Evolutionary conservation across 176 grass and related monocot genomes (phyloP), one percentile per base, ranked within the genome.

Genomic region (Juncus effusus): DNA sequence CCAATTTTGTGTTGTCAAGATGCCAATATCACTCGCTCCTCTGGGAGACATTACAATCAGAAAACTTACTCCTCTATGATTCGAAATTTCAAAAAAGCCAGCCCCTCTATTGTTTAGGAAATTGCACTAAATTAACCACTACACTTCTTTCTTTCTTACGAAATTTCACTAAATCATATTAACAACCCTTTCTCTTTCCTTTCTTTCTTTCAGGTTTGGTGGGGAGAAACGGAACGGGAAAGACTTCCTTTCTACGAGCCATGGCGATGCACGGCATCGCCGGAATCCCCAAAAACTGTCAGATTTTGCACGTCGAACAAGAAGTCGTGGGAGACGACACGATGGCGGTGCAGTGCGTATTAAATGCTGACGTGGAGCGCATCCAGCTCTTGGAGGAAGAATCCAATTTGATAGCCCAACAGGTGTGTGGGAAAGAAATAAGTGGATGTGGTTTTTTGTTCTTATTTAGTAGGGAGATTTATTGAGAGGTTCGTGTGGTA

Each of bases 251-350:
- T 51, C 81, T 96, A 28, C 88, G 93, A 75, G 81, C 87, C 51
- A 96, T 96, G 93, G 93, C 93, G 0, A 38, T 86, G 68, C 87
- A 96, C 85, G 81, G 77, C 40, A 91, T 96, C 76, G 93, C 91
- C 75, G 93, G 93, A 61, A 91, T 96, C 76, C 93, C 93, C n/a
- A 91, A 84, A 65, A 96, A 91, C 67, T 96, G 93, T 53, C 93
- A 96, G 64, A 96, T 96, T 85, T 88, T 96, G 69, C 93, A 96
- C 57, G 93, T 96, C 39, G 93, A 96, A 39, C 93, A 91, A 91
- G 93, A 96, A 79, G 93, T 96, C 36, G 67, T 60, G 2, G 93
- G 93, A 60, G 93, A 91, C 38, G 80, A 88, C 55, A 89, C 82
- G 19, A 79, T 62, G 40, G 84, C 93, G 60, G 71, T 96, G 82